These are phyloP conservation scores for Adiantum capillusveneris DNA, from an alignment of 75 land plant species.

Conservation along the genomic window DNA sequence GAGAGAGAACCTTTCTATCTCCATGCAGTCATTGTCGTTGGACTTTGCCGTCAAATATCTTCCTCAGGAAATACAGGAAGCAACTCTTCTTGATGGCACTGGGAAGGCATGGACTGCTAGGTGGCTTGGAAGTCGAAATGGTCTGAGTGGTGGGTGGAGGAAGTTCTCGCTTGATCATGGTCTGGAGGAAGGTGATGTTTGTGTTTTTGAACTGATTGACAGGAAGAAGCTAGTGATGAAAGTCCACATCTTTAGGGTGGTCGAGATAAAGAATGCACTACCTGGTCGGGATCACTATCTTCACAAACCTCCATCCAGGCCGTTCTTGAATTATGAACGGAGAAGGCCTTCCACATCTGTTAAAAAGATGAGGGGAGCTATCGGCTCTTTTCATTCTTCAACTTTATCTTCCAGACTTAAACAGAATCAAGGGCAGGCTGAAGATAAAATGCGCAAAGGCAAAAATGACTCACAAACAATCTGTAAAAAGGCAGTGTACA, in stretches of 20 bases:
- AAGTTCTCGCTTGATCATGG: constrained; percentile 24
- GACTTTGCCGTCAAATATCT: neutral
- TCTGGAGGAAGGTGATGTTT: constrained; percentile 28
- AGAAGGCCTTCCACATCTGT: neutral
- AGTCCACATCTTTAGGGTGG: constrained; percentile 18
- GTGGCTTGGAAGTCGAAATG: constrained; percentile 18
- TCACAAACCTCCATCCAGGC: neutral
- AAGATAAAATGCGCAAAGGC: too few relatives aligned
- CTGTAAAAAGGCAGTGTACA: too few relatives aligned
- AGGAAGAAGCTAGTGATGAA: constrained; percentile 6
- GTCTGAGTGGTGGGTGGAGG: constrained; percentile 30
- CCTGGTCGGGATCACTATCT: constrained; percentile 4
- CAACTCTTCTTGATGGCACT: constrained; percentile 9
- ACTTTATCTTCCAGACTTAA: too few relatives aligned
- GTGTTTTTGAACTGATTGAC: constrained; percentile 21
- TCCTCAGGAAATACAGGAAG: constrained; percentile 8
- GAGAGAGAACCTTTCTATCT: too few relatives aligned
- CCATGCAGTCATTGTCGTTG: neutral
- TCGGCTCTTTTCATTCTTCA: too few relatives aligned
- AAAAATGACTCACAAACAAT: too few relatives aligned
- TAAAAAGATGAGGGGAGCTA: constrained; percentile 3
- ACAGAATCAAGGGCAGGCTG: too few relatives aligned
- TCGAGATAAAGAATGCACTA: neutral
- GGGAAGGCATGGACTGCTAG: constrained; percentile 14
- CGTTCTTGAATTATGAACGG: neutral